Evolutionary conservation across 2,329 filamentous ascomycete genomes (phyloP), one percentile per base, ranked within the genome.

Genomic region (Trichophyton simii): DNA sequence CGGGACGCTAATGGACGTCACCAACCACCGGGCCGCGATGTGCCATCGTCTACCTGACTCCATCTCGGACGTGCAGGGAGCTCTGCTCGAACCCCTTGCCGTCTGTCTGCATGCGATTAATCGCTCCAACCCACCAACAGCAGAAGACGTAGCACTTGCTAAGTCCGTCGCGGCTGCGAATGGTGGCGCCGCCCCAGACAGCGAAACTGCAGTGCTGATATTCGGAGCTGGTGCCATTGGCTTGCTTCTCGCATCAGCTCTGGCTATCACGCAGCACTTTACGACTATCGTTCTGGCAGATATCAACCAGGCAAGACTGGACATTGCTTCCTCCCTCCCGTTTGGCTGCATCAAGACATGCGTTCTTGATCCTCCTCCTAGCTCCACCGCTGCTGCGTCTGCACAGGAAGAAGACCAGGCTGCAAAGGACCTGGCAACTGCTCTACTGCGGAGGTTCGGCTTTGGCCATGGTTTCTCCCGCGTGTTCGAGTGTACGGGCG

Each of bases 201-300:
- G 73, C 57, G 68, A 69, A 3, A 76, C 77, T 7, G 79, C 77
- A 0, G 81, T 83, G 0, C 68, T 85, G 18, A 79, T 85, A 1
- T 82, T 85, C 64, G 83, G 83, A 3, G 83, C 83, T 3, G 83
- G 83, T 3, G 81, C 83, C 2, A 82, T 86, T 8, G 83, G 83
- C 0, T 70, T 85, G 7, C 71, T 86, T 0, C 80, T 82, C 25
- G 82, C 83, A 2, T 80, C 82, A 1, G 81, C 81, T 5, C 78
- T 85, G 64, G 79, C 79, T 0, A 79, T 78, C 57, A 76, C 81
- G 3, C 77, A 79, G 41, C 78, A 79, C 36, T 82, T 83, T 44
- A 72, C 75, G 2, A 78, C 75, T 9, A 81, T 86, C 20, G 73
- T 84, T 1, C 81, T 86, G 60, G 83, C 82, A 11, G 83, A 86